These are phyloP conservation scores for Chlamydomonas eustigma DNA, from an alignment of 139 green algal genomes.

Conservation along the genomic window DNA sequence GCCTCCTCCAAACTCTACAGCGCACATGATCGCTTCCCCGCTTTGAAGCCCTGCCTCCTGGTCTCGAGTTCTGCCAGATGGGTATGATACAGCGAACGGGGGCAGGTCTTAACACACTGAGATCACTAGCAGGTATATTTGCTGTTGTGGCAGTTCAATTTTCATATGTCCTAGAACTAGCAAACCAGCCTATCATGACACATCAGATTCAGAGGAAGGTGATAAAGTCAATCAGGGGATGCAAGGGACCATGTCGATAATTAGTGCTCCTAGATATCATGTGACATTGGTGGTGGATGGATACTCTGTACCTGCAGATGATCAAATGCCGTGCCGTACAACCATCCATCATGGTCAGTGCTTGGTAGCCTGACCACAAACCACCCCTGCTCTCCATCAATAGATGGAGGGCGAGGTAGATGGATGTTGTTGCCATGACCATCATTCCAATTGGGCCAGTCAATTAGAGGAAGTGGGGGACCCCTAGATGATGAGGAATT, in stretches of 20 bases:
- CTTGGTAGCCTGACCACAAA: conserved; percentile 33
- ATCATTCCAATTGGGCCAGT: conserved; percentile 38
- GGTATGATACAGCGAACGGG: neutral
- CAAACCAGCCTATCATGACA: no score
- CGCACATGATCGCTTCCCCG: conserved; percentile 48
- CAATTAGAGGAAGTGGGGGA: conserved; percentile 25
- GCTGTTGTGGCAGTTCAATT: no score
- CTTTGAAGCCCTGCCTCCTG: conserved; percentile 54
- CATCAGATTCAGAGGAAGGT: neutral
- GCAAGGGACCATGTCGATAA: neutral
- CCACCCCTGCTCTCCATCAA: conserved; percentile 44
- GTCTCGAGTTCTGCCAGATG: conserved; percentile 1
- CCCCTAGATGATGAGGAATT: no score
- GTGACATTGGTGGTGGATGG: neutral
- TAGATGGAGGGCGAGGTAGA: conserved; percentile 15
- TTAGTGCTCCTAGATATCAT: neutral
- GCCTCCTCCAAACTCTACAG: conserved; percentile 42
- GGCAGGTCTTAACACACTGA: no score
- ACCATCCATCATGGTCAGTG: conserved; percentile 61
- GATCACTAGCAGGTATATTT: no score
- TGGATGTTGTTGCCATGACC: conserved; percentile 17
- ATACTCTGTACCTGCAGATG: conserved; percentile 14
- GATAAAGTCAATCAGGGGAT: neutral
- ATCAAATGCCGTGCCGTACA: conserved; percentile 50
- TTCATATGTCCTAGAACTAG: no score